phyloP scores from a whole-genome alignment of 495 filamentous ascomycete species.

The Beverwykella pulmonaria region DNA sequence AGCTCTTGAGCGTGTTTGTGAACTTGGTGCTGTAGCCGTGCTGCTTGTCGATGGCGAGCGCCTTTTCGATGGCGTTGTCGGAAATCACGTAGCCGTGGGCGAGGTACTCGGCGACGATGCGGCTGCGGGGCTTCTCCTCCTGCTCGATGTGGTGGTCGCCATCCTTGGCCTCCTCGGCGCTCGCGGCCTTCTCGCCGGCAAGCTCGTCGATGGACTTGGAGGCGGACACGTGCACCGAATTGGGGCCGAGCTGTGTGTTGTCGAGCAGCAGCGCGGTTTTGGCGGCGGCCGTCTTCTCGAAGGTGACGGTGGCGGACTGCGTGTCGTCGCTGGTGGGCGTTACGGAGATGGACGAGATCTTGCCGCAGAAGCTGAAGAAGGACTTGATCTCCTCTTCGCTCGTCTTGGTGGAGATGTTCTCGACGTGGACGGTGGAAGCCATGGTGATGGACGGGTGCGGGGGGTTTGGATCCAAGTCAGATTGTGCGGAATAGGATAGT shows the following conservation, averaged over 20 bases:
- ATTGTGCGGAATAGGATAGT: neutral
- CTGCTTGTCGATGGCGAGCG: constrained; percentile 86
- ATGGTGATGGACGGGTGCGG: constrained; percentile 36
- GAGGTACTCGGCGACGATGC: constrained; percentile 93
- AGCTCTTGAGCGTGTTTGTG: constrained; percentile 67
- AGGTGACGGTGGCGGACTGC: constrained; percentile 86
- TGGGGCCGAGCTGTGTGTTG: constrained; percentile 84
- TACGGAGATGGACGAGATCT: constrained; percentile 80
- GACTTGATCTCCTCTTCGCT: constrained; percentile 88
- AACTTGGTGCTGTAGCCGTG: constrained; percentile 83
- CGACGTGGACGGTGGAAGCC: constrained; percentile 57
- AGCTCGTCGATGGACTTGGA: constrained; percentile 67
- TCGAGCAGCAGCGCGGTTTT: constrained; percentile 96
- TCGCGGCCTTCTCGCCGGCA: constrained; percentile 49
- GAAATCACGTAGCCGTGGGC: constrained; percentile 89
- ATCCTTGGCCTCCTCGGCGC: constrained; percentile 47
- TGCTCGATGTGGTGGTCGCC: constrained; percentile 71
- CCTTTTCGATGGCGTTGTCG: constrained; percentile 79
- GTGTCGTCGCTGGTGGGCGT: constrained; percentile 63
- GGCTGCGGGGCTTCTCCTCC: constrained; percentile 91
- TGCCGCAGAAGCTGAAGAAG: constrained; percentile 99
- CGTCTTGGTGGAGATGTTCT: constrained; percentile 80
- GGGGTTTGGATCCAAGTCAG: neutral
- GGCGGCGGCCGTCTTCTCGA: constrained; percentile 92
- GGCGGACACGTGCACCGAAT: constrained; percentile 74